Percentiles rank a stretch among this genome's conserved stretches.
phyloP scores from a whole-genome alignment of 192 early-diverging fungal species.

The Backusella westeae region DNA sequence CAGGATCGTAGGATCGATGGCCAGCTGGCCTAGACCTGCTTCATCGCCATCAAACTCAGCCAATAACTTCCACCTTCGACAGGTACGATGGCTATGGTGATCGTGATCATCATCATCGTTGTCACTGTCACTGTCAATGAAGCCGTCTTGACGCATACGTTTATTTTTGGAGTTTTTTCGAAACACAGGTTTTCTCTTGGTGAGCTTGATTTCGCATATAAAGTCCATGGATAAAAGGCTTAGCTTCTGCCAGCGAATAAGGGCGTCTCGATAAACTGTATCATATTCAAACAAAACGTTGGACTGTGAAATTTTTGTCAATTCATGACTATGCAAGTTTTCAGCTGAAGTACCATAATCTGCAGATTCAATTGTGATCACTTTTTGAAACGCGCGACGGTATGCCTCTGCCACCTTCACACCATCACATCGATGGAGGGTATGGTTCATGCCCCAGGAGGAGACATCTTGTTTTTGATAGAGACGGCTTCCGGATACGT shows the following conservation, averaged over 20 bases:
- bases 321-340: slow-evolving; percentile 2
- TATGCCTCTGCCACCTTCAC: slow-evolving; percentile 25
- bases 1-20: background rate
- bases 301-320: slow-evolving; percentile 8
- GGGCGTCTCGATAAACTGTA: slow-evolving; percentile 9
- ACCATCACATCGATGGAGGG: background rate
- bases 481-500: background rate
- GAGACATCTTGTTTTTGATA: background rate
- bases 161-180: slow-evolving; percentile 4
- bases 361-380: slow-evolving; percentile 26
- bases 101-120: slow-evolving; percentile 16
- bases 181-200: background rate
- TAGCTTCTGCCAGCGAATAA: slow-evolving; percentile 32
- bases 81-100: background rate
- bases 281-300: slow-evolving; percentile 31
- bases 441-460: background rate
- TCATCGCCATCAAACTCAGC: slow-evolving; percentile 9
- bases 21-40: background rate
- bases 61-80: slow-evolving; percentile 6
- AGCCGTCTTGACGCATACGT: background rate
- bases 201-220: slow-evolving; percentile 24
- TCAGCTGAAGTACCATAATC: background rate
- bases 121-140: slow-evolving; percentile 18
- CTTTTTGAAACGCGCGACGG: slow-evolving; percentile 33
- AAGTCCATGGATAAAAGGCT: slow-evolving; percentile 32